Conservation (phyloP, 345 rosid species). For the Psidium friedrichsthalianum region DNA sequence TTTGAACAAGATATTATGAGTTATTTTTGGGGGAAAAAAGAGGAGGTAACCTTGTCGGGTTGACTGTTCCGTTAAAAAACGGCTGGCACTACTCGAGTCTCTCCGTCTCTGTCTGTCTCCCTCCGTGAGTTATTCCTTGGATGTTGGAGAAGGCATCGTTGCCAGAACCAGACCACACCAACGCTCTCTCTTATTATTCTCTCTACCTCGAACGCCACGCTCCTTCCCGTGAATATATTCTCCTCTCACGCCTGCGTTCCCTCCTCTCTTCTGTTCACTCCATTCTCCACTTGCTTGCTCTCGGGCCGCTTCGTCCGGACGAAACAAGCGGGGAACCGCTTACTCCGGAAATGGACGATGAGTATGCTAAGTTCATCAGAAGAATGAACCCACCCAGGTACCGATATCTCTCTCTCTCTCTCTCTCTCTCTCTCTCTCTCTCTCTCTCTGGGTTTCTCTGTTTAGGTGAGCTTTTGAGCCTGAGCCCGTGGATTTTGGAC, state of each 20-base stretch:
- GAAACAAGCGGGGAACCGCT: not conserved
- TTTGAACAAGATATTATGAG: not conserved
- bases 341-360: conserved; percentile 46
- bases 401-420: not conserved
- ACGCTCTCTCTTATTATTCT: not conserved
- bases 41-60: not conserved
- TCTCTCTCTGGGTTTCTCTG: not conserved
- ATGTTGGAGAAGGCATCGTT: conserved; percentile 24
- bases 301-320: not conserved
- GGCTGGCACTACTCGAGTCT: not conserved
- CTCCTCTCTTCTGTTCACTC: not conserved
- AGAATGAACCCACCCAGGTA: conserved; percentile 92
- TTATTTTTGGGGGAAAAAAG: not conserved
- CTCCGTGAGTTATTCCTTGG: conserved; percentile 16
- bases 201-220: not conserved
- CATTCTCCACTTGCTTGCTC: not conserved
- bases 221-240: not conserved
- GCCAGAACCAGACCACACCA: not conserved
- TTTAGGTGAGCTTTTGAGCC: not conserved
- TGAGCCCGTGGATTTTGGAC: not conserved
- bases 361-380: conserved; percentile 74
- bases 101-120: not conserved
- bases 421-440: too few relatives aligned
- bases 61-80: not conserved
- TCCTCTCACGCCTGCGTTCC: not conserved